A percentile compares a stretch with the other conserved stretches of the same genome.
These are phyloP conservation scores for Ehretia macrophylla DNA, from an alignment of 257 asterid species.

Conservation along the genomic window DNA sequence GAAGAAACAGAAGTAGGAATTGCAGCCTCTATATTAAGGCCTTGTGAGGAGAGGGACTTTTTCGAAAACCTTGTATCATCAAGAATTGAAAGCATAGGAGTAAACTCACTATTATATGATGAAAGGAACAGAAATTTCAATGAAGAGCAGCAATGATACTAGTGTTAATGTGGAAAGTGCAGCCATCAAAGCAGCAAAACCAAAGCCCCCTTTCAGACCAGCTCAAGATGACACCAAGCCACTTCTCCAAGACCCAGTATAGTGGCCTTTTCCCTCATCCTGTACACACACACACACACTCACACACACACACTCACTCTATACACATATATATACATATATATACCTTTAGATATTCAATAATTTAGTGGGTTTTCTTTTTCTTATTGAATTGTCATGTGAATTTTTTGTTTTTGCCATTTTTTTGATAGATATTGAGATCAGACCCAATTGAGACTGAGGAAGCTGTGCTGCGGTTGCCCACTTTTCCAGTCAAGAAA, in stretches of 20 bases:
- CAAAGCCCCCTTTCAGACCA: conserved; percentile 61
- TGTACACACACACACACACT: not conserved
- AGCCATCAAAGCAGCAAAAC: conserved; percentile 14
- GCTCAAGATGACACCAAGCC: conserved; percentile 82
- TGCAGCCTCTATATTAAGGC: too few relatives aligned
- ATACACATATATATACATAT: too few relatives aligned
- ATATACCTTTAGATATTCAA: not conserved
- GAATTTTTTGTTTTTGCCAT: not conserved
- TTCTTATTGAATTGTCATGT: not conserved
- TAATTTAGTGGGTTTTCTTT: not conserved
- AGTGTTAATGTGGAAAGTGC: conserved; percentile 15
- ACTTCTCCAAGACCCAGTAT: conserved; percentile 71
- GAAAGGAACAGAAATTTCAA: conserved; percentile 29
- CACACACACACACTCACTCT: not conserved
- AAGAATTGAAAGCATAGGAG: too few relatives aligned
- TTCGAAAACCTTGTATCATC: too few relatives aligned
- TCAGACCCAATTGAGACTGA: conserved; percentile 90
- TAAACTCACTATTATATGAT: conserved; percentile 4
- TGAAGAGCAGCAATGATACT: conserved; percentile 4
- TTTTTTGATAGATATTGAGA: conserved; percentile 54
- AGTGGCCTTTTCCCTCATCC: not conserved
- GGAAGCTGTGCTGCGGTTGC: conserved; percentile 81
- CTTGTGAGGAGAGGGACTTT: not conserved
- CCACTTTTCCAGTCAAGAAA: conserved; percentile 55
- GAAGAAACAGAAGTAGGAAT: too few relatives aligned